Conservation (phyloP, 108 stramenopile genomes). For the Ochromonas danica region DNA sequence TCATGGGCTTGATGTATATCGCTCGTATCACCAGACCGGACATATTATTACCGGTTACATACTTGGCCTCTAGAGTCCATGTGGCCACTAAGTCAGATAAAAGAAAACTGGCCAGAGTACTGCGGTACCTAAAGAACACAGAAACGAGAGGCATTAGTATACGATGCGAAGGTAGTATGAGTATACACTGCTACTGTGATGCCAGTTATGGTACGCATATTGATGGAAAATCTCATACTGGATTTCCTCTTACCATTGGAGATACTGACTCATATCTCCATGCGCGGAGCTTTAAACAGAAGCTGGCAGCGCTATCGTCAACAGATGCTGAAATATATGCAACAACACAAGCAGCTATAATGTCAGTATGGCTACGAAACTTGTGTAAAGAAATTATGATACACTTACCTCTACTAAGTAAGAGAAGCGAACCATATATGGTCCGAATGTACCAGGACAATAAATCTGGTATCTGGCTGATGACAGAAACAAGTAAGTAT, state of each 20-base stretch:
- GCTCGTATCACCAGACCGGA: conserved; percentile 6
- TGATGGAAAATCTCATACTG: conserved; percentile 8
- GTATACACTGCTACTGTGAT: conserved; percentile 25
- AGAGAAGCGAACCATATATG: too few relatives aligned
- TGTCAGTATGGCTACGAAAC: conserved; percentile 2
- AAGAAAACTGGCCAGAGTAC: conserved; percentile 3
- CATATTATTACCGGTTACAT: conserved; percentile 11
- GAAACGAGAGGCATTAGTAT: conserved; percentile 1
- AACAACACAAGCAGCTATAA: not conserved
- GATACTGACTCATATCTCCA: conserved; percentile 11
- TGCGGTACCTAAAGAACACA: not conserved
- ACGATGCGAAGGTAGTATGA: not conserved
- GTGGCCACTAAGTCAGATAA: not conserved
- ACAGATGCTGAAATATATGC: conserved; percentile 13
- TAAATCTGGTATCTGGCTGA: not conserved
- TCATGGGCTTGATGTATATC: conserved; percentile 18
- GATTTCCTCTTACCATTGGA: not conserved
- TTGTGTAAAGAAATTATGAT: conserved; percentile 11
- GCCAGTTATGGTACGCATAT: conserved; percentile 7
- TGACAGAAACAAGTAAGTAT: not conserved
- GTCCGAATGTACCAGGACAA: not conserved
- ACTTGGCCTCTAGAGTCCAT: conserved; percentile 4
- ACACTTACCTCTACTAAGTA: not conserved
- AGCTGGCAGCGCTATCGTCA: not conserved
- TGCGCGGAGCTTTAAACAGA: conserved; percentile 7